These are phyloP conservation scores for Kwoniella sp. DNA, from an alignment of 768 basidiomycete species.

Conservation along the genomic window DNA sequence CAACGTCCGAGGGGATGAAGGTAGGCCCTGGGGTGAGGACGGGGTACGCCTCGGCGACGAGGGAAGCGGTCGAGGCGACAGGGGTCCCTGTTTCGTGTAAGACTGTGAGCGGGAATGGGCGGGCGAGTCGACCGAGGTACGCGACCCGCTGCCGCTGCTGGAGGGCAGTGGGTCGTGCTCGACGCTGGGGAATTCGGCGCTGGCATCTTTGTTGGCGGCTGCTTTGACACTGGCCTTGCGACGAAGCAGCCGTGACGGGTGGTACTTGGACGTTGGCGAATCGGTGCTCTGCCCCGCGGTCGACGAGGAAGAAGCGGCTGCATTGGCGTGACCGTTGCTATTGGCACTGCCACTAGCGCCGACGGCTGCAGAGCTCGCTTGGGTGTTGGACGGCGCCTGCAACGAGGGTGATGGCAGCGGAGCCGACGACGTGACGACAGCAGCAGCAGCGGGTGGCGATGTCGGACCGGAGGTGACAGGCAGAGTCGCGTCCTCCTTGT, in stretches of 20 bases:
- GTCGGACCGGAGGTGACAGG: not conserved
- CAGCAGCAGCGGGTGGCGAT: not conserved
- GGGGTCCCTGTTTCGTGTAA: too few species aligned
- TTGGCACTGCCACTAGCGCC: too few species aligned
- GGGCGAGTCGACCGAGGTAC: not conserved
- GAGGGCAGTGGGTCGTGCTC: conserved; percentile 1
- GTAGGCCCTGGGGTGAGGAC: conserved; percentile 5
- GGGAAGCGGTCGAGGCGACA: not conserved
- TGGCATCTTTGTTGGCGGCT: conserved; percentile 5
- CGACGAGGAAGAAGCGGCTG: conserved; percentile 1
- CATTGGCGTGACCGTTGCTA: too few species aligned
- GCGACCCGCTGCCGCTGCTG: not conserved
- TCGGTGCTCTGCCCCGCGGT: not conserved
- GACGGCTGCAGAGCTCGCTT: too few species aligned
- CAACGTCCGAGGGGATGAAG: conserved; percentile 2
- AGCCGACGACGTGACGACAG: too few species aligned
- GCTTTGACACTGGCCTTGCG: conserved; percentile 16
- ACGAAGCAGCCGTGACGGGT: conserved; percentile 22
- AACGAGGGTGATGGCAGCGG: not conserved
- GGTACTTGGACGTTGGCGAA: conserved; percentile 17
- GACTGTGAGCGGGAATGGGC: not conserved
- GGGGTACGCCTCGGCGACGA: conserved; percentile 2
- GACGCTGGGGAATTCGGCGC: not conserved
- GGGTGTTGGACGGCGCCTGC: not conserved
- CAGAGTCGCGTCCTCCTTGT: not conserved